Base-by-base conservation (phyloP, 139 green algal genomes). In the Spirogloea muscicola region DNA sequence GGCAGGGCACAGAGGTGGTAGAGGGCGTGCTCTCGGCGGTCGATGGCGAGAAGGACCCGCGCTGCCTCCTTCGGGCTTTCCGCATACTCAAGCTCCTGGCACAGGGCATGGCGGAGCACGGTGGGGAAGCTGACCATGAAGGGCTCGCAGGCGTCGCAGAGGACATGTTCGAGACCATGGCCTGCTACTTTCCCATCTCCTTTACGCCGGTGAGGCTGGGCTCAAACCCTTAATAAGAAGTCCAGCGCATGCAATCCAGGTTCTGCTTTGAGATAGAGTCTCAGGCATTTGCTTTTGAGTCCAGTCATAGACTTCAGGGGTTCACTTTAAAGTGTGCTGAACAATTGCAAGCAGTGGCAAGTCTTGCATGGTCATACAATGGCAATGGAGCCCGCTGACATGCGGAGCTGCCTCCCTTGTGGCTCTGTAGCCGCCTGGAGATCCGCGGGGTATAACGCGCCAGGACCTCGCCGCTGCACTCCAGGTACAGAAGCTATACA, bases 41-140 rank as follows among this genome's bases (percentile, higher is more conserved):
- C 38, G 92, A 97, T 62, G 92, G 90, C 10, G 92, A 97, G 79
- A 91, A 92, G 60, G 92, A 97, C 77, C 92, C 92, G 3, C 85
- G 92, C 40, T 95, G 89, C 77, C 83, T 97, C 36, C 62, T 96
- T 49, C 55, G 82, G 27, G 85, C 83, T 0, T 94, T 97, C 33
- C 31, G 87, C 34, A 71, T 84, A 13, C 21, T 84, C 25, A 62
- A 29, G 31, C 55, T 72, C 21, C 9, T 72, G 64, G 16, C 46
- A 18, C 16, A 4, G 1, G n/a, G 16, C 0, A 37, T 68, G 60
- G 33, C 37, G 21, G 16, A 27, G 25, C 16, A 69, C n/a, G 52
- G 34, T 37, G 39, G 29, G 13, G 13, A n/a, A 1, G 40, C 58
- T 6, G 37, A 49, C 37, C 33, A 81, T 33, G 3, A 58, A 33